phyloP scores from a whole-genome alignment of 805 yeast genomes.

The Teunomyces lycoperdinae region DNA sequence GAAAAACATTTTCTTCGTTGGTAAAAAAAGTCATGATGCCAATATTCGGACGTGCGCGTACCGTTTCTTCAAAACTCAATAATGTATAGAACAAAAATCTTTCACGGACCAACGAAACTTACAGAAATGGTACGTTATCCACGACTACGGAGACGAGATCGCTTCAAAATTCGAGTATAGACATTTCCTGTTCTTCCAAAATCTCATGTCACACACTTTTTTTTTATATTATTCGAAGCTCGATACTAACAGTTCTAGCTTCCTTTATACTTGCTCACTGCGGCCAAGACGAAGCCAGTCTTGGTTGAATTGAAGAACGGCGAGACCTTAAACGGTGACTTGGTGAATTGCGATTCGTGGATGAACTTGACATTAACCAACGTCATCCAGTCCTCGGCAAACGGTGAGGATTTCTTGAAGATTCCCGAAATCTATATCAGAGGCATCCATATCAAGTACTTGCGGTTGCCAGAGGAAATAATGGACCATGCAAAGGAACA shows the following conservation, averaged over 20 bases:
- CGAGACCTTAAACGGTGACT: conserved; percentile 79
- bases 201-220: no score
- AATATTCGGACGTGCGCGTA: no score
- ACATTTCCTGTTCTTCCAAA: no score
- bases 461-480: conserved; percentile 71
- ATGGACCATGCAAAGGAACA: conserved; percentile 76
- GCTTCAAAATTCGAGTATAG: no score
- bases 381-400: conserved; percentile 63
- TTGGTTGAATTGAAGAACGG: conserved; percentile 90
- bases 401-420: conserved; percentile 60
- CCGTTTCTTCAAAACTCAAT: no score
- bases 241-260: conserved; percentile 45
- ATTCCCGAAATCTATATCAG: conserved; percentile 75
- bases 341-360: conserved; percentile 88
- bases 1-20: no score
- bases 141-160: no score
- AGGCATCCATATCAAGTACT: conserved; percentile 79
- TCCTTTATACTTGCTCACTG: conserved; percentile 85
- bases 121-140: no score
- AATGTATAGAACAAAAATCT: no score
- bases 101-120: no score
- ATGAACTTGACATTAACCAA: conserved; percentile 87
- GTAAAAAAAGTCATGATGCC: no score
- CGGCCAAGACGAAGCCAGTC: conserved; percentile 85
- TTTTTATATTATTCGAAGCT: no score